A percentile compares a stretch with the other conserved stretches of the same genome.
These are phyloP conservation scores for Cladosporium austrohemisphaericum DNA, from an alignment of 2,329 filamentous ascomycete species.

Conservation along the genomic window DNA sequence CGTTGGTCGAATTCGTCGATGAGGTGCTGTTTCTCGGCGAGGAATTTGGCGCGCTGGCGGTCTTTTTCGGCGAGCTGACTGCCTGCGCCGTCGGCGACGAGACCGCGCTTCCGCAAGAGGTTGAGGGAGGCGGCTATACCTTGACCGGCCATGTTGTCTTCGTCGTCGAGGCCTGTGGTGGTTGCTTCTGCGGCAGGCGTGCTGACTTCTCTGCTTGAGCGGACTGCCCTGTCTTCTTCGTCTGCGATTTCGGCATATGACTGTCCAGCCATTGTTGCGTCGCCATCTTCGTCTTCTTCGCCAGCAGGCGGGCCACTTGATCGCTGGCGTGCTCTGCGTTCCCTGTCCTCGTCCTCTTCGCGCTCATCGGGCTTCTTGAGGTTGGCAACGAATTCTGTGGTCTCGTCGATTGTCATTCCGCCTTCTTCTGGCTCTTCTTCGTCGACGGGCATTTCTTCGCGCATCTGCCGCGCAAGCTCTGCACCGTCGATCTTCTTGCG, in stretches of 20 bases:
- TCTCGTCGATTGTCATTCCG: slow-evolving; percentile 91
- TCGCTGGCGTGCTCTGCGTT: slow-evolving; percentile 28
- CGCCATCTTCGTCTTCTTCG: slow-evolving; percentile 46
- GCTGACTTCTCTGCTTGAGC: slow-evolving; percentile 41
- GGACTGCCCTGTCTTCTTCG: slow-evolving; percentile 42
- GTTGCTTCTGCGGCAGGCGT: slow-evolving; percentile 47
- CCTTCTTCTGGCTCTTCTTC: slow-evolving; percentile 52
- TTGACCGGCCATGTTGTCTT: slow-evolving; percentile 66
- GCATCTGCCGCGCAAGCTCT: slow-evolving; percentile 77
- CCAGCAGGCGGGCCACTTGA: slow-evolving; percentile 10
- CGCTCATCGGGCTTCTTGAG: slow-evolving; percentile 65
- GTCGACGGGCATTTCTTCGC: slow-evolving; percentile 63
- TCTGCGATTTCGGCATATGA: slow-evolving; percentile 42
- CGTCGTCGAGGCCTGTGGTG: slow-evolving; percentile 75
- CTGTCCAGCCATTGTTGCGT: slow-evolving; percentile 31
- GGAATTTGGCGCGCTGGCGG: slow-evolving; percentile 72
- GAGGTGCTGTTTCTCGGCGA: slow-evolving; percentile 71
- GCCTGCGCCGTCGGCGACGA: slow-evolving; percentile 64
- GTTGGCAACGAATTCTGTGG: slow-evolving; percentile 88
- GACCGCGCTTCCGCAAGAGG: slow-evolving; percentile 78
- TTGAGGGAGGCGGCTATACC: slow-evolving; percentile 79
- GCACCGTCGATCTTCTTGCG: slow-evolving; percentile 82
- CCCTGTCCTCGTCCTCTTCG: slow-evolving; percentile 34
- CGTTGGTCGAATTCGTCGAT: slow-evolving; percentile 76
- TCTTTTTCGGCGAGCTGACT: slow-evolving; percentile 40